Conservation (phyloP, 129 eudicot genomes). For the Centella asiatica region DNA sequence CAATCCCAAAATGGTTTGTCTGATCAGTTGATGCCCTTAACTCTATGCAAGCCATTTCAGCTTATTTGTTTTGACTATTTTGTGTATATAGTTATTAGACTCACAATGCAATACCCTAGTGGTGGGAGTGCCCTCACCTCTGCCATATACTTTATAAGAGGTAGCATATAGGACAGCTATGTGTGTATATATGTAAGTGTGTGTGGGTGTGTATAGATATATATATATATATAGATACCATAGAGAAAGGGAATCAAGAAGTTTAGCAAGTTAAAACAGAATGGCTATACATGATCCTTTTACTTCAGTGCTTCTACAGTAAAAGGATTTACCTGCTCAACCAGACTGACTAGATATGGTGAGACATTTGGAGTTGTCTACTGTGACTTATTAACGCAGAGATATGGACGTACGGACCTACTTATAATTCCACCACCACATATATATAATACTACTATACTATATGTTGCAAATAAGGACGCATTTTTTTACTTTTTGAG, state of each 20-base stretch:
- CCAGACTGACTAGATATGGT: neutral
- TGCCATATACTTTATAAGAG: no score
- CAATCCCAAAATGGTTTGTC: neutral
- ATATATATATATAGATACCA: no score
- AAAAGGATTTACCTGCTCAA: neutral
- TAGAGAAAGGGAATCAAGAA: neutral
- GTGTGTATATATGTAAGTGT: neutral
- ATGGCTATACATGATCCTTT: neutral
- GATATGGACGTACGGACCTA: slow-evolving; percentile 1
- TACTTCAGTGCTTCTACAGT: neutral
- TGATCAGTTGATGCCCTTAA: slow-evolving; percentile 2
- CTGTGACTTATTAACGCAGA: neutral
- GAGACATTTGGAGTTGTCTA: slow-evolving; percentile 3
- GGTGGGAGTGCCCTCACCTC: neutral
- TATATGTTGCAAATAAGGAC: no score
- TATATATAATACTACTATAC: neutral
- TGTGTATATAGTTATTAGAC: neutral
- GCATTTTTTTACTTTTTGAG: no score
- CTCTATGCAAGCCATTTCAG: neutral
- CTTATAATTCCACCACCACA: slow-evolving; percentile 1
- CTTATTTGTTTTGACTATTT: neutral
- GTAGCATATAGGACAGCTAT: no score
- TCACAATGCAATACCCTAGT: neutral
- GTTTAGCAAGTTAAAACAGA: slow-evolving; percentile 3
- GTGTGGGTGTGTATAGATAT: neutral